Conservation (phyloP, 164 flowering plant genomes). For the Chimonanthus salicifolius region DNA sequence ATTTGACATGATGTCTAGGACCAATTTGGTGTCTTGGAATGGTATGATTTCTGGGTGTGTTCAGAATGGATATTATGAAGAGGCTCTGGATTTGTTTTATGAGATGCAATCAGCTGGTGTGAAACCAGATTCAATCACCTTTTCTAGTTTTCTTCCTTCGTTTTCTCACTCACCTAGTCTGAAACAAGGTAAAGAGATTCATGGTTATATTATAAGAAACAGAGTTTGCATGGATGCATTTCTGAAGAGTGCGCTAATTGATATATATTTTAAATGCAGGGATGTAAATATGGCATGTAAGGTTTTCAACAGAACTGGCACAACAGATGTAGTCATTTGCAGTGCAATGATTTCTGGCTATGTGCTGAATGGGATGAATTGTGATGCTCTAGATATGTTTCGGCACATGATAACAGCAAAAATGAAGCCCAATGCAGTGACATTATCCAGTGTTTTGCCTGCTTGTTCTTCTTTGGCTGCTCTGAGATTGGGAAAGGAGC, state of each 20-base stretch:
- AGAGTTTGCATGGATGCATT: conserved; percentile 49
- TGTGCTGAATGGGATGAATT: conserved; percentile 62
- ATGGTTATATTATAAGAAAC: conserved; percentile 55
- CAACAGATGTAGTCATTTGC: conserved; percentile 53
- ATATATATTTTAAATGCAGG: conserved; percentile 69
- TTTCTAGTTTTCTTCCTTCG: conserved; percentile 70
- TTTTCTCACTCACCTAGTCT: conserved; percentile 32
- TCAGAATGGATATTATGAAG: conserved; percentile 43
- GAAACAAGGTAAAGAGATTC: conserved; percentile 57
- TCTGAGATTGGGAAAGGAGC: conserved; percentile 58
- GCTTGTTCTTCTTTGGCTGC: conserved; percentile 62
- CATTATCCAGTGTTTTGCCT: conserved; percentile 62
- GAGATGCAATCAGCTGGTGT: conserved; percentile 49
- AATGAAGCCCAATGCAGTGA: conserved; percentile 57
- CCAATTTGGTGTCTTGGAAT: conserved; percentile 67
- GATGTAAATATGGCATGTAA: conserved; percentile 50
- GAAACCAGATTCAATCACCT: conserved; percentile 64
- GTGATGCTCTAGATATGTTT: conserved; percentile 49
- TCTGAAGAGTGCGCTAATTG: conserved; percentile 73
- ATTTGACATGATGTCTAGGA: conserved; percentile 37
- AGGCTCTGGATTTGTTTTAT: conserved; percentile 45
- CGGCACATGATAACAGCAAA: conserved; percentile 30
- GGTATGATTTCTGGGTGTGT: conserved; percentile 73
- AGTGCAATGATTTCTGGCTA: conserved; percentile 81
- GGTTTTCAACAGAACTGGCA: conserved; percentile 32